These are phyloP conservation scores for Ustilago esculenta DNA, from an alignment of 1,284 basidiomycete species.

Conservation along the genomic window DNA sequence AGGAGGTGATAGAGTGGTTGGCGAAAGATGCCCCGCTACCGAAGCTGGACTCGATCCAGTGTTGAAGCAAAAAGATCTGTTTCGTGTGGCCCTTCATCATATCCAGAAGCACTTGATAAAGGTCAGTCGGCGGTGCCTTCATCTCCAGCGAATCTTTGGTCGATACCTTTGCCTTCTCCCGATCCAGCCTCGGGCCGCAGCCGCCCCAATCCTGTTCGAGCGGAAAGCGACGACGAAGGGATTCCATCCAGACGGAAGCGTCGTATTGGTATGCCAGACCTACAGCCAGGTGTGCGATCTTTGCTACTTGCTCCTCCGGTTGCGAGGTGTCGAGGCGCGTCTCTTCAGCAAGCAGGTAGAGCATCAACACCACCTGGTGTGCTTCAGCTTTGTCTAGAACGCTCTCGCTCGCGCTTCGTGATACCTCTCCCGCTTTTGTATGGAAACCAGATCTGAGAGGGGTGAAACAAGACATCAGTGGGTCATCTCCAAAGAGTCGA, in stretches of 20 bases:
- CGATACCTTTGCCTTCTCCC: no score
- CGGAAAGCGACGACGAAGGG: slow-evolving; percentile 8
- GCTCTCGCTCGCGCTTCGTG: background rate
- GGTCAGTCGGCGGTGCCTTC: slow-evolving; percentile 7
- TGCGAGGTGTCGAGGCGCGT: slow-evolving; percentile 26
- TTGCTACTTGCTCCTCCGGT: background rate
- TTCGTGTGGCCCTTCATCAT: background rate
- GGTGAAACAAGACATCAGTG: slow-evolving; percentile 13
- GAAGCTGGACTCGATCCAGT: slow-evolving; percentile 7
- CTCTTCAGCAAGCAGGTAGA: slow-evolving; percentile 55
- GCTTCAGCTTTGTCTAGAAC: slow-evolving; percentile 6
- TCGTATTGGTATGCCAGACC: background rate
- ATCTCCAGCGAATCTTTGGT: background rate
- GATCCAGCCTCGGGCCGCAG: no score
- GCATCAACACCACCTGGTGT: slow-evolving; percentile 4
- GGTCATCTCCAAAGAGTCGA: slow-evolving; percentile 15
- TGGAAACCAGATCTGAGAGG: background rate
- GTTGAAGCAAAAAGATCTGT: background rate
- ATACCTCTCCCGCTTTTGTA: background rate
- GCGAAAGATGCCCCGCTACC: background rate
- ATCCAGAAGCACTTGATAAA: slow-evolving; percentile 14
- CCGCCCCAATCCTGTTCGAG: no score
- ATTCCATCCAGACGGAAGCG: slow-evolving; percentile 12
- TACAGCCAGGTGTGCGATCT: slow-evolving; percentile 2
- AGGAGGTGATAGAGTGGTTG: background rate